Evolutionary conservation across 2,329 filamentous ascomycete species (phyloP).

Genomic region (Tolypocladium inflatum): DNA sequence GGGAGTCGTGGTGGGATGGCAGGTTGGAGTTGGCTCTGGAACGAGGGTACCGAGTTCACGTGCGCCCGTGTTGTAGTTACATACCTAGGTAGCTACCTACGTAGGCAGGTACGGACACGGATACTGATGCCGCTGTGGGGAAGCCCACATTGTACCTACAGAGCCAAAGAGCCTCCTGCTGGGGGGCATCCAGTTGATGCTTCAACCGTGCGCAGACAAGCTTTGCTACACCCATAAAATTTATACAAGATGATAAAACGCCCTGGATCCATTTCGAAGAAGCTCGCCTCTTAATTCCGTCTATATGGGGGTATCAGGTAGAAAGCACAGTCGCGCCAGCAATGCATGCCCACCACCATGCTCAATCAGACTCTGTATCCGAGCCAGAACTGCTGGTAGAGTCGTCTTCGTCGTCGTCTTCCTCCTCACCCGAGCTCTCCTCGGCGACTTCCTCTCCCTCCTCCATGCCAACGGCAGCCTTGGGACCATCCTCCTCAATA

Average conservation of each 20-base stretch:
- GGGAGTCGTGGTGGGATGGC: background rate
- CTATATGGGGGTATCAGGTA: background rate
- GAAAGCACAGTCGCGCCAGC: background rate
- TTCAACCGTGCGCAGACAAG: background rate
- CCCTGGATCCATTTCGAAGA: background rate
- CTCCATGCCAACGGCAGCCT: constrained; percentile 1
- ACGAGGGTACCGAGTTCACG: background rate
- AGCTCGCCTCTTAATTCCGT: background rate
- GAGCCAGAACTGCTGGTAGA: constrained; percentile 34
- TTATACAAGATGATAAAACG: no score
- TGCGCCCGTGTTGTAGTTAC: background rate
- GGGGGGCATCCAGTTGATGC: background rate
- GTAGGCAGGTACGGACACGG: no score
- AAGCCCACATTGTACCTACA: background rate
- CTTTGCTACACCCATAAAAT: background rate
- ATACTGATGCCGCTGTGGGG: background rate
- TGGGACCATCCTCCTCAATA: constrained; percentile 6
- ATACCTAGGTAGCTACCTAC: no score
- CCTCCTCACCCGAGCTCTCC: constrained; percentile 26
- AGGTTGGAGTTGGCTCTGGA: background rate
- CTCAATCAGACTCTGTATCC: constrained; percentile 16
- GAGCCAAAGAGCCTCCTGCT: background rate
- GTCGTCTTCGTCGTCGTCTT: constrained; percentile 19
- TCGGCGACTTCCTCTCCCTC: constrained; percentile 20
- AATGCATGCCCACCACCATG: background rate